Evolutionary conservation across 2,329 filamentous ascomycete genomes (phyloP), one percentile per base, ranked within the genome.

Genomic region (Ilyonectria mors-panacis): DNA sequence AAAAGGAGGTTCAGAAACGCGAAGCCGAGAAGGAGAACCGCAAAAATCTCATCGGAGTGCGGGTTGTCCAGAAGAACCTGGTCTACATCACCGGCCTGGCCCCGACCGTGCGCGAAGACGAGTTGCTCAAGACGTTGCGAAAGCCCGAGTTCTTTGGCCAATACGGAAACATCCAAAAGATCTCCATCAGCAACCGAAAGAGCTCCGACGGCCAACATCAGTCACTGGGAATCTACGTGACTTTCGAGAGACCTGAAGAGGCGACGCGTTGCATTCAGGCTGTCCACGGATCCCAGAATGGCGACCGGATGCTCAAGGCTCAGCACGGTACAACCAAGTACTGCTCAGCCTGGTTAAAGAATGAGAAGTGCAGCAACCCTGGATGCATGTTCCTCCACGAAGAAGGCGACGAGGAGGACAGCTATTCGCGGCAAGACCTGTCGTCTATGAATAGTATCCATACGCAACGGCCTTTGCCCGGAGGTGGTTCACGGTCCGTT

Each of bases 331-430:
- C 96, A 0, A 99, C 96, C 5, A 99, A 99, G 80, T 99, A 99
- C 81, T 99, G 96, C 80, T 99, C 96, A 0, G 95, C 96, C 4
- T 99, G 97, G 85, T 86, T 99, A 19, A 93, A 97, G 65, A 94
- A 97, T 73, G 96, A 99, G 81, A 92, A 92, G 72, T 99, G 96
- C 81, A 94, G 93, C 63, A 99, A 99, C 77, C 91, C 95, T 58
- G 95, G 96, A 70, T 99, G 96, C 85, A 99, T 98, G 89, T 99
- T 99, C 80, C 83, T 99, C 57, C 96, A 99, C 78, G 97, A 99
- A 81, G 93, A 96, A 44, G 97, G 96, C n/a, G 96, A 99, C 77
- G 96, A 98, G 75, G 95, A 96, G 73, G 95, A 98, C 77, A 98
- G 94, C 81, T 98, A 97, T 79, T 97, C 94, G 9, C 89, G 96